Evolutionary conservation across 2,329 filamentous ascomycete genomes (phyloP), one percentile per base, ranked within the genome.

Genomic region (Fusarium robinianum): DNA sequence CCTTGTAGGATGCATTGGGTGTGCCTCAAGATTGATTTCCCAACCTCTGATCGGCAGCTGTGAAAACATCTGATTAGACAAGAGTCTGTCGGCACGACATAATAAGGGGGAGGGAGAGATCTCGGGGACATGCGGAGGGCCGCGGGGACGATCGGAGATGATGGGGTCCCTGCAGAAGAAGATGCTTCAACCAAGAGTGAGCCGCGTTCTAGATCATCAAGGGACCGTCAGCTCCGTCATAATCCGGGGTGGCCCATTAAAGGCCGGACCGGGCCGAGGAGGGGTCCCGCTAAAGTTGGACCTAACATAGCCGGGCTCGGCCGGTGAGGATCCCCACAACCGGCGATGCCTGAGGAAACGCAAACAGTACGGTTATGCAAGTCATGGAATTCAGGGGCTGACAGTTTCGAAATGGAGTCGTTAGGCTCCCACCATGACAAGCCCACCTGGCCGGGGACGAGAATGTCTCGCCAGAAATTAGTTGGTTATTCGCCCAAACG

Each of bases 211-310:
- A 30, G 53, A 53, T 53, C 49, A 30, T 31, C 49, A 46, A 39
- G 44, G 32, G 39, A 22, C 40, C 36, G 41, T 41, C 52, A 50
- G 16, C 26, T 29, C 46, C 15, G 33, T 39, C 23, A 51, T 49
- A 31, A 32, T 44, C 48, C 38, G 47, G 38, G 35, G 34, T 41
- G 36, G 44, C 40, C 38, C 41, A 37, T 39, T 14, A 32, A 34
- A 40, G 42, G 39, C 46, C 55, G 57, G 57, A 54, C 57, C 57
- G 57, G 53, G 53, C 57, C 57, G 57, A 55, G 42, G 29, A 25
- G 6, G 35, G 12, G 18, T 22, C 24, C 55, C 51, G 57, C 47
- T 43, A 33, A 46, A 38, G 34, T 38, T 50, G 23, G 47, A 30
- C 33, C 37, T 53, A 46, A 46, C 27, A 45, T 36, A 40, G 31